These are phyloP conservation scores for Phytomonas sp. DNA, from an alignment of 208 protist genomes.

Conservation along the genomic window DNA sequence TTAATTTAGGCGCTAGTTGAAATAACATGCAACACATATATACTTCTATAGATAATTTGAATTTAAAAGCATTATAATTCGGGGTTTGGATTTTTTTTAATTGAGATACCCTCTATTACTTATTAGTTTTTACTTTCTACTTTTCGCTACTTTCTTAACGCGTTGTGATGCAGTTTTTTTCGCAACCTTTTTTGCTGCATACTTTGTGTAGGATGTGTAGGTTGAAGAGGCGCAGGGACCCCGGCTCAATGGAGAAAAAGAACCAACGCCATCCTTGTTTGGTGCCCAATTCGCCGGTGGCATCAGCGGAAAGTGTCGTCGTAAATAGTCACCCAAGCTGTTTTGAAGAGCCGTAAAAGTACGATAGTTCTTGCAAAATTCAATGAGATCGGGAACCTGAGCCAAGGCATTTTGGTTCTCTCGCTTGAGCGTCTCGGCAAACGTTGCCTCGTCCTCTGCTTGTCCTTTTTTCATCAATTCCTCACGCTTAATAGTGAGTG, in stretches of 20 bases:
- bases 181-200: neutral
- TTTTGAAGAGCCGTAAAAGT: slow-evolving; percentile 85
- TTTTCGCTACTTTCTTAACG: neutral
- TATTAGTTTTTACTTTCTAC: neutral
- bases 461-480: slow-evolving; percentile 16
- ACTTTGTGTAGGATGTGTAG: neutral
- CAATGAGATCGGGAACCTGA: slow-evolving; percentile 53
- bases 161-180: neutral
- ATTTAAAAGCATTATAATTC: neutral
- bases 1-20: neutral
- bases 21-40: neutral
- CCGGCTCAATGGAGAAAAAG: neutral
- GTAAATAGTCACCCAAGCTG: slow-evolving; percentile 68
- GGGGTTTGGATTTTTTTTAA: neutral
- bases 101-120: neutral
- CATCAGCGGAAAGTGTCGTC: slow-evolving; percentile 59
- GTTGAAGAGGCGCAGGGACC: neutral
- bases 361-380: slow-evolving; percentile 37
- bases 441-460: slow-evolving; percentile 17
- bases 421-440: slow-evolving; percentile 26
- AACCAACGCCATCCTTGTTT: neutral
- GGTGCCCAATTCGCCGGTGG: neutral
- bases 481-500: slow-evolving; percentile 44
- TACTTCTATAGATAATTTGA: neutral
- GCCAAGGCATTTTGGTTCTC: slow-evolving; percentile 34